Evolutionary conservation across 352 stramenopile genomes (phyloP), one percentile per base, ranked within the genome.

Genomic region (Pilasporangium apinafurcum): DNA sequence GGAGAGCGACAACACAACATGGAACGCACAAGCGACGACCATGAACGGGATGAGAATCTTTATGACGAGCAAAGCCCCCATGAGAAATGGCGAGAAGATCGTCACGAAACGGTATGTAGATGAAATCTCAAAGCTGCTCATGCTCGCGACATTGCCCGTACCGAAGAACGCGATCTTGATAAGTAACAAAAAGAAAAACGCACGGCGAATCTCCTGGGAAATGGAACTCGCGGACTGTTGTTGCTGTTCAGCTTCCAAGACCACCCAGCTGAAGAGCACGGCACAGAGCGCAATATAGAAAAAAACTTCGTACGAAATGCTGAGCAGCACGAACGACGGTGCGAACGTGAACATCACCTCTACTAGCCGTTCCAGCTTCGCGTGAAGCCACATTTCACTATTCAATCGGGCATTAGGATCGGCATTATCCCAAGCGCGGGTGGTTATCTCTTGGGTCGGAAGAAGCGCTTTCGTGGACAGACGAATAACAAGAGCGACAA

Each of bases 121-220:
- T 39, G 78, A 91, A 46, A 92, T 82, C 46, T 92, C 74, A 39
- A 92, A 92, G 48, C 68, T 86, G 58, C 78, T 89, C 81, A 92
- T 92, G 47, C 72, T 87, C 8, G 81, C 81, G 27, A 92, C 77
- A 47, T 92, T 92, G 45, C 81, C 81, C 18, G 81, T 92, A 20
- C 78, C 81, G 27, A 92, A 92, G 53, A 92, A 92, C 12, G 75
- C 80, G 24, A 92, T 84, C 33, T 92, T 84, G 41, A 89, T 62
- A 13, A 92, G 55, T 43, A 90, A 41, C 18, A 92, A 52, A 41
- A 90, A 92, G 17, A 86, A 67, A 51, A 92, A 85, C 29, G 81
- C 81, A n/a, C 69, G 67, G 0, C 73, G 80, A 22, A 89, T 35
- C 26, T 86, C 77, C 16, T 68, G 36, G 25, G 49, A 45, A 5